Evolutionary conservation across 495 filamentous ascomycete genomes (phyloP).

Genomic region (Neurospora sp.): DNA sequence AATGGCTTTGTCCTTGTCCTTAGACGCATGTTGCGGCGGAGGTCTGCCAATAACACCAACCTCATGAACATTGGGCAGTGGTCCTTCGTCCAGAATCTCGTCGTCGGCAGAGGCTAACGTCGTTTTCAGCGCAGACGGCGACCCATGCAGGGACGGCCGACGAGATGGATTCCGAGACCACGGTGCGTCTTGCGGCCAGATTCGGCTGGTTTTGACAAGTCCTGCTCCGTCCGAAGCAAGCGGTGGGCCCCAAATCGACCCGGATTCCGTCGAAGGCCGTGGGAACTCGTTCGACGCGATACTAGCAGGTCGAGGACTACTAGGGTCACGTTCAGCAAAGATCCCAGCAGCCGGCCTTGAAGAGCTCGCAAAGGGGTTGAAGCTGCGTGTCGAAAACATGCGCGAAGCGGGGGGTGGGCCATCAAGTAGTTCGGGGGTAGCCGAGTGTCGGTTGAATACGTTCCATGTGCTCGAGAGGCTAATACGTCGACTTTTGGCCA

Average conservation of each 20-base stretch:
- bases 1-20: slow-evolving; percentile 21
- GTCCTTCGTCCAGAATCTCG: slow-evolving; percentile 38
- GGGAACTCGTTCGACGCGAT: slow-evolving; percentile 73
- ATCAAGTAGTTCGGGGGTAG: slow-evolving; percentile 30
- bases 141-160: slow-evolving; percentile 38
- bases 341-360: slow-evolving; percentile 58
- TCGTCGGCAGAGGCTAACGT: slow-evolving; percentile 39
- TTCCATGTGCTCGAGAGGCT: slow-evolving; percentile 42
- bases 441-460: slow-evolving; percentile 46
- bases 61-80: slow-evolving; percentile 30
- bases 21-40: slow-evolving; percentile 32
- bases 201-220: slow-evolving; percentile 24
- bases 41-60: slow-evolving; percentile 42
- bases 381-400: slow-evolving; percentile 29
- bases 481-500: slow-evolving; percentile 34
- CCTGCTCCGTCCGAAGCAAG: slow-evolving; percentile 10
- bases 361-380: slow-evolving; percentile 58
- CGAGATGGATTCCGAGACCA: slow-evolving; percentile 38
- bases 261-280: slow-evolving; percentile 70
- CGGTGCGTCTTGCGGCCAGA: slow-evolving; percentile 34
- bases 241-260: slow-evolving; percentile 36
- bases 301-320: slow-evolving; percentile 67
- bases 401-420: slow-evolving; percentile 21
- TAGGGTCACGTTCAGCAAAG: slow-evolving; percentile 53
- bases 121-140: slow-evolving; percentile 39